These are phyloP conservation scores for Curvularia verruculosa DNA, from an alignment of 2,329 filamentous ascomycete species.

Conservation along the genomic window DNA sequence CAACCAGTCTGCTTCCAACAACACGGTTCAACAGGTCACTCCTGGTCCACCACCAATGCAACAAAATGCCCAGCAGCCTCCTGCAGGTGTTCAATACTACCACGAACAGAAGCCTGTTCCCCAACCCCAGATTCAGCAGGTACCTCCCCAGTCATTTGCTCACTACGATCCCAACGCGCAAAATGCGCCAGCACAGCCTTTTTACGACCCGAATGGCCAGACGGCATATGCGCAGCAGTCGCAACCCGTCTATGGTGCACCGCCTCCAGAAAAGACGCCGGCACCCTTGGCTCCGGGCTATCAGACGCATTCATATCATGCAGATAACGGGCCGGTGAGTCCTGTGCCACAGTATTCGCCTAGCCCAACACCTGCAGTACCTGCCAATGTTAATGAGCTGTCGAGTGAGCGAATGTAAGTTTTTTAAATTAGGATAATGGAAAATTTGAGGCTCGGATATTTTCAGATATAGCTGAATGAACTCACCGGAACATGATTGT, in stretches of 20 bases:
- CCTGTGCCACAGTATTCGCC: conserved; percentile 21
- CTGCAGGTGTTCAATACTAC: conserved; percentile 14
- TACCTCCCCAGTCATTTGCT: conserved; percentile 9
- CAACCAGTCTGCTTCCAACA: conserved; percentile 4
- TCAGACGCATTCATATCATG: conserved; percentile 13
- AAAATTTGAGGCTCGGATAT: neutral
- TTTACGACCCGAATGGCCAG: conserved; percentile 15
- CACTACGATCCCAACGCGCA: conserved; percentile 12
- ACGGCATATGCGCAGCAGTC: conserved; percentile 6
- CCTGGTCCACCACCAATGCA: conserved; percentile 1
- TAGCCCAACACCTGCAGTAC: neutral
- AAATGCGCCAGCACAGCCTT: conserved; percentile 5
- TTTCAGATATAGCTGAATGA: too few relatives aligned
- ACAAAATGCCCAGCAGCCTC: neutral
- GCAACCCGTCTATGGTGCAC: conserved; percentile 4
- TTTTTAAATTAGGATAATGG: neutral
- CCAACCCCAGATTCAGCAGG: conserved; percentile 11
- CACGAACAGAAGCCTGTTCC: conserved; percentile 10
- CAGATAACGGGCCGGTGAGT: conserved; percentile 11
- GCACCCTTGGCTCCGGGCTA: neutral
- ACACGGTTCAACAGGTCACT: neutral
- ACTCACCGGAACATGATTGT: too few relatives aligned
- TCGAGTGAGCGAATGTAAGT: conserved; percentile 15
- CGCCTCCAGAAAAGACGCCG: conserved; percentile 13
- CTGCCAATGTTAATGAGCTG: conserved; percentile 15